Base-by-base conservation (phyloP, 768 basidiomycete species). In the Kwoniella dejecticola region DNA sequence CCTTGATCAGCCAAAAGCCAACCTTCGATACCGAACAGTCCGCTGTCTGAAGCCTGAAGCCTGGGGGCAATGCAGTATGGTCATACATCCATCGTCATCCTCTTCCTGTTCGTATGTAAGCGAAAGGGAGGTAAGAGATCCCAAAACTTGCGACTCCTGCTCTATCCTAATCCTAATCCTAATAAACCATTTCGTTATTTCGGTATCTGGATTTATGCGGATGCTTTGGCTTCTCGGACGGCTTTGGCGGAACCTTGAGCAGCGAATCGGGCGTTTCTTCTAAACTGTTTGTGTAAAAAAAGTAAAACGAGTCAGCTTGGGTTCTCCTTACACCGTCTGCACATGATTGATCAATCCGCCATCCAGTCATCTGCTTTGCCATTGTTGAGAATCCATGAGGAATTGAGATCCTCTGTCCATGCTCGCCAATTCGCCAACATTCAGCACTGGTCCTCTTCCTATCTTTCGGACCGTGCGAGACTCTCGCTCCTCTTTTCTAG, bases 231-330 rank as follows among this genome's bases (percentile, higher is more conserved):
- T 24, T 62, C 77, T 23, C 66, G 65, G 61, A 75, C 63, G 29
- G 77, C 77, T 69, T 76, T 77, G 52, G 68, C 68, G 40, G 77
- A 72, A 54, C 77, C 77, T 47, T 65, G 66, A 55, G 72, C 71
- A 55, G 77, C 77, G 68, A 58, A 79, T 59, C 71, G 68, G 47
- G 72, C 71, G 76, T 79, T 79, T 60, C 77, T 74, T 57, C 77
- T 74, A 76, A 79, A 79, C 77, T 79, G 62, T n/a, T 19, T 19
- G 23, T 4, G 27, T 12, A 21, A 30, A 19, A 52, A 52, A 31
- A 29, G 26, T 15, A 12, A 31, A 49, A 31, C 10, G 41, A 42
- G 41, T 42, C 19, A 42, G 41, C 41, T 42, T 42, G 19, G 10
- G 19, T 42, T n/a, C 19, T 42, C 6, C 8, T 6, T 42, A 42